Evolutionary conservation across 192 early-diverging fungal species (phyloP), one percentile per base, ranked within the genome.

Genomic region (Gonapodya prolifera): DNA sequence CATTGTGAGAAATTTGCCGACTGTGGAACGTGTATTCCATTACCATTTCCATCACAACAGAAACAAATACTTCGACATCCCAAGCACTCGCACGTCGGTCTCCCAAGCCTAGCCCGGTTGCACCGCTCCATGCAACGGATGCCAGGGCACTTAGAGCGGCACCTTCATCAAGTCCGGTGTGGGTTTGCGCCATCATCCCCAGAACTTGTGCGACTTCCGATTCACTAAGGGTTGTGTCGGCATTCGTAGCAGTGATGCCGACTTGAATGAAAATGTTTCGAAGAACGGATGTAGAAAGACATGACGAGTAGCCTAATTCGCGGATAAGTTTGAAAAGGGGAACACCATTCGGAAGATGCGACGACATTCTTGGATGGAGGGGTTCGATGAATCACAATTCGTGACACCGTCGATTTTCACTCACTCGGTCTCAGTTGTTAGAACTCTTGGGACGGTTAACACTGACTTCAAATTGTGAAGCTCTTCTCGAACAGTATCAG

Each of bases 1-100:
- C 71, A 29, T 73, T 73, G 82, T 36, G 13, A 30, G 69, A 78
- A 31, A 2, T 8, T 0, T 31, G 33, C n/a, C 23, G 30, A 69
- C 75, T 28, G 35, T 1, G 29, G 45, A 34, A 76, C 18, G 33
- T 34, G 8, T 35, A 16, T 2, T 36, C 70, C 31, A 78, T 76
- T 0, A 30, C 91, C 86, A 83, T 36, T 75, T 92, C 86, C 23
- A 81, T 75, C 2, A 91, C 75, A 30, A 82, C 85, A 0, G 82
- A 76, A 0, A 87, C 85, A 80, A 92, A 89, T 34, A 83, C 80
- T 23, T 90, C 89, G 2, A 91, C 85, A 80, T 92, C 84, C 92
- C 91, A 92, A 2, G 71, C 13, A 73, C 32, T 32, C 8, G 71
- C 28, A 2, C 71, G 2, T 18, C 28, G 0, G 79, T 81, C 35